Base-by-base conservation (phyloP, 495 filamentous ascomycete species). In the Neurospora discreta region DNA sequence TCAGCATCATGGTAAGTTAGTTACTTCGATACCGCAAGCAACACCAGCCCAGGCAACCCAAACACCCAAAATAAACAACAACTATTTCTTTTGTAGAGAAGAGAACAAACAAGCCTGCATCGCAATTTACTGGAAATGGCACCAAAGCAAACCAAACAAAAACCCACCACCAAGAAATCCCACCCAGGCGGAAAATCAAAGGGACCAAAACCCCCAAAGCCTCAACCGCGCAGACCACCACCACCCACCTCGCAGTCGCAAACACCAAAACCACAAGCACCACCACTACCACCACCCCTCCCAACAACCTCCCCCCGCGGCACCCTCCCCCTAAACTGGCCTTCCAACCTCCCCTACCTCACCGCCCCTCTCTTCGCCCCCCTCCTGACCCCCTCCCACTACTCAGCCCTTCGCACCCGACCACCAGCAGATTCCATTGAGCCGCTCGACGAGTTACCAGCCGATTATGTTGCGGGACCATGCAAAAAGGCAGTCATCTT, bases 311-410 rank as follows among this genome's bases (percentile, higher is more conserved):
- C 20, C 20, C 20, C n/a, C 10, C 23, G 10, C 23, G 23, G 20
- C 7, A 38, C 38, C 40, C 42, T 74, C n/a, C 87, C 88, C 1
- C 81, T 80, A 74, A 87, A 87, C 76, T 92, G 90, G 90, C 90
- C 90, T 9, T 15, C 78, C 5, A 70, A 80, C 40, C 73, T 89
- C 52, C 77, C 81, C 2, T 92, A 90, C 77, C 81, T 91, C 41
- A 82, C 77, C 0, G 71, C 76, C 23, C 86, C 87, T 5, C 73
- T 73, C 18, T 87, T 86, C 82, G 87, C 87, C 30, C 76, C 80
- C 52, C 73, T 79, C 60, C 77, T 87, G 60, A 82, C 77, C 5
- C 76, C 77, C n/a, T 15, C 72, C 11, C 82, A 87, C 42, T 77
- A 79, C 30, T 39, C 78, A 36, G 44, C 78, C 71, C 74, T 85